These are phyloP conservation scores for Coemansia sp. DNA, from an alignment of 192 early-diverging fungal genomes.

Conservation along the genomic window DNA sequence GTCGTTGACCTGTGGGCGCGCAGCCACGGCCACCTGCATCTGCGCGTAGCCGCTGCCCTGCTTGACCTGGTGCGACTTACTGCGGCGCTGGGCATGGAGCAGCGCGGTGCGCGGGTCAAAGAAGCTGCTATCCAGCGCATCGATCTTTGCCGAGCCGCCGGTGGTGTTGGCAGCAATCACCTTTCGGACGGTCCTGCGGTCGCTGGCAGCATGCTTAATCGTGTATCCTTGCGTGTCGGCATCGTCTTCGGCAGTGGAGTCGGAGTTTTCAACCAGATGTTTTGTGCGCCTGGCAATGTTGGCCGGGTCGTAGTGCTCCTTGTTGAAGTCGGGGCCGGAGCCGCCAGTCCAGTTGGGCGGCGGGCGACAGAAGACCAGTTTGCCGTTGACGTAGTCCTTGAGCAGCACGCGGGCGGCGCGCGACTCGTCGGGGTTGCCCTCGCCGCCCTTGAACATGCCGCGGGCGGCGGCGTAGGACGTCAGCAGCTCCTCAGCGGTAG, in stretches of 20 bases:
- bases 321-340: conserved; percentile 72
- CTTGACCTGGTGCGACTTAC: conserved; percentile 29
- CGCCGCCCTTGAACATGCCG: conserved; percentile 85
- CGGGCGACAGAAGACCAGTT: conserved; percentile 86
- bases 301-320: conserved; percentile 70
- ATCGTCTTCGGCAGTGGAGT: not conserved
- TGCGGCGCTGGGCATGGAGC: conserved; percentile 26
- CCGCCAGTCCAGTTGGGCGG: conserved; percentile 59
- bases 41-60: conserved; percentile 45
- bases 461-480: conserved; percentile 88
- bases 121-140: conserved; percentile 46
- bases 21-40: conserved; percentile 32
- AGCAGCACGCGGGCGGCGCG: conserved; percentile 94
- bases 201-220: conserved; percentile 55
- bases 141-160: conserved; percentile 32
- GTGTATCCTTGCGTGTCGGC: conserved; percentile 53
- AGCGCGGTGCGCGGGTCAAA: conserved; percentile 24
- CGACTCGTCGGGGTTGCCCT: conserved; percentile 98
- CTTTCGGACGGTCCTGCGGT: conserved; percentile 53
- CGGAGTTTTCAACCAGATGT: conserved; percentile 49
- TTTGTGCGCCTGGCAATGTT: conserved; percentile 26
- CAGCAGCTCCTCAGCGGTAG: conserved; percentile 89
- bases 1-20: conserved; percentile 42
- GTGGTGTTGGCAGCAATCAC: conserved; percentile 56
- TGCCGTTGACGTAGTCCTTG: conserved; percentile 97